Evolutionary conservation across 768 basidiomycete species (phyloP), one percentile per base, ranked within the genome.

Genomic region (Neoboletus brunneissimus): DNA sequence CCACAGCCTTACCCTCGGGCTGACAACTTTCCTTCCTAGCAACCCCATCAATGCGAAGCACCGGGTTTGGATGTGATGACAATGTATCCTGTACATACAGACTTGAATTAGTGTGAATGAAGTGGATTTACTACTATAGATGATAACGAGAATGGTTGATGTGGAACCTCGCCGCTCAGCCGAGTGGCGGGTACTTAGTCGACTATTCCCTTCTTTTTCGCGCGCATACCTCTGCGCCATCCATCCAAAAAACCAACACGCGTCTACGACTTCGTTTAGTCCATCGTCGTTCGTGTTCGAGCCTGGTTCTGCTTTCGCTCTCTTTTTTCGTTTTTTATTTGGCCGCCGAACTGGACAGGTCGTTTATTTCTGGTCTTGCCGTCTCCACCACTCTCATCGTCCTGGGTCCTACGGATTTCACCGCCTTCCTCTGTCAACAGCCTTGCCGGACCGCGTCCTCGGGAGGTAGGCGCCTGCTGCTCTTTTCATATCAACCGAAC

Each of bases 161-260:
- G 54, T 34, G n/a, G 4, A 35, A 22, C 29, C 20, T 5, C 32
- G 23, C 35, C n/a, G 3, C n/a, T 35, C 48, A 59, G 59, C 63
- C 54, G 54, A 64, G 62, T 53, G 58, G 58, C 57, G 51, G 44
- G 35, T 53, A n/a, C n/a, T n/a, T n/a, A 47, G 47, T 61, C 25
- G 38, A n/a, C 25, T 15, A 9, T 48, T 15, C 8, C 49, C 31
- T 48, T 45, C 46, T 62, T 60, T 56, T 57, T 59, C 54, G 51
- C 52, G 55, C 60, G 46, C 50, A 48, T 37, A 25, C 51, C 43
- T 53, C 31, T 55, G 46, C 41, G 47, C 38, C 29, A 20, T 27
- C 5, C 29, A 6, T 40, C 25, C 29, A 47, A 61, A 25, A 60
- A 60, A 54, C 47, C 46, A 60, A 57, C 57, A 41, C 54, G 47